Evolutionary conservation across 192 early-diverging fungal species (phyloP).

Genomic region (Dissophora globulifera): DNA sequence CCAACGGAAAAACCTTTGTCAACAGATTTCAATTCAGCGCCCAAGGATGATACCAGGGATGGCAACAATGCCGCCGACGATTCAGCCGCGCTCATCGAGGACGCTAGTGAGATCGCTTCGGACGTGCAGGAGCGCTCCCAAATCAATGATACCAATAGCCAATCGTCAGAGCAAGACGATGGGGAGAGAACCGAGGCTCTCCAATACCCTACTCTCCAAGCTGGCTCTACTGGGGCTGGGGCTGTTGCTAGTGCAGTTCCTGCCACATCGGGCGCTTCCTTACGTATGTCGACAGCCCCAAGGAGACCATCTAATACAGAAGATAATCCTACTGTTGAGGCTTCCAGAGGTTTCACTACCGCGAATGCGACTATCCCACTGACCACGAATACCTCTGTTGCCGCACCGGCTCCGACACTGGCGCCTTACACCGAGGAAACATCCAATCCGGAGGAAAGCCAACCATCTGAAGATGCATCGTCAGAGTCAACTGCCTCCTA

Average conservation of each 20-base stretch:
- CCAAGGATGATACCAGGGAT: not conserved
- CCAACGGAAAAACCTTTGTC: not conserved
- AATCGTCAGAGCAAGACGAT: not conserved
- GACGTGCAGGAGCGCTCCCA: conserved; percentile 42
- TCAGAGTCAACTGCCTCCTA: conserved; percentile 29
- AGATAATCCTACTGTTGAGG: not conserved
- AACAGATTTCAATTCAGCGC: not conserved
- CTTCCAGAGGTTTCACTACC: not conserved
- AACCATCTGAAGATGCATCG: not conserved
- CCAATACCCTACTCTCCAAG: not conserved
- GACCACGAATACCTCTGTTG: not conserved
- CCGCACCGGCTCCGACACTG: not conserved
- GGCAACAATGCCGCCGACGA: not conserved
- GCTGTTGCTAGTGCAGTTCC: no score
- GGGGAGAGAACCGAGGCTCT: not conserved
- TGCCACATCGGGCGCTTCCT: no score
- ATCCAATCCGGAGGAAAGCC: no score
- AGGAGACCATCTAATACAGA: not conserved
- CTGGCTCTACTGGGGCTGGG: not conserved
- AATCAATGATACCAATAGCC: conserved; percentile 1
- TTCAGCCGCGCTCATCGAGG: not conserved
- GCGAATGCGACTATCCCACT: not conserved
- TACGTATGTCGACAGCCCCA: not conserved
- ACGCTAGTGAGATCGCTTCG: conserved; percentile 25
- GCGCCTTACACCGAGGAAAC: no score